Evolutionary conservation across 345 rosid species (phyloP), one percentile per base, ranked within the genome.

Genomic region (Camelina hispida): DNA sequence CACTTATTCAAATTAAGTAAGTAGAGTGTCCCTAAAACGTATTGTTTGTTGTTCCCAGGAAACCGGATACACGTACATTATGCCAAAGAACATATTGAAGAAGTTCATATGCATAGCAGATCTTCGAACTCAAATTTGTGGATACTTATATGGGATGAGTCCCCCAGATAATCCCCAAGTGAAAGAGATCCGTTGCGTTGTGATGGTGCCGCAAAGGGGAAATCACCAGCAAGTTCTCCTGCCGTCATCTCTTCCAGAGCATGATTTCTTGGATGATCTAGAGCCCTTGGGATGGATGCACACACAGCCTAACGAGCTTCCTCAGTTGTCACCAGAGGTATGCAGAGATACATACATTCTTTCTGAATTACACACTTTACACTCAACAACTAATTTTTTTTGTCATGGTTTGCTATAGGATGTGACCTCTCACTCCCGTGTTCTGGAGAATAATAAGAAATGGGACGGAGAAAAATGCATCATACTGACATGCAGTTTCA

Each of bases 261-360:
- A 93, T 69, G 97, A 88, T 54, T 91, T 91, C 83, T 74, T 93
- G n/a, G 85, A 82, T 17, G 96, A 89, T 76, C 84, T 91, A 25
- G 98, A 93, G 88, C 98, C 98, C 30, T 53, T 93, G 85, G 98
- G 98, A 73, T 93, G 97, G 97, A 81, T 91, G 87, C 98, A 93
- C 76, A 91, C 98, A 9, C 98, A 93, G 34, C 97, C 97, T 7
- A 93, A 93, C 62, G 97, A 91, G 82, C 97, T 91, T 64, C 94
- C 97, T 38, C 98, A 93, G 62, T 34, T 91, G 50, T 93, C 94
- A 3, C 98, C 98, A 44, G 90, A 87, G 42, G 42, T 38, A 34
- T 28, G 30, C 30, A 28, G 4, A 28, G 30, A 38, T 38, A 38
- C 11, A 2, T 38, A 10, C 13, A 9, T 38, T 28, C 30, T 28